Evolutionary conservation across 2,329 filamentous ascomycete species (phyloP).

Genomic region (Penicillium sp.): DNA sequence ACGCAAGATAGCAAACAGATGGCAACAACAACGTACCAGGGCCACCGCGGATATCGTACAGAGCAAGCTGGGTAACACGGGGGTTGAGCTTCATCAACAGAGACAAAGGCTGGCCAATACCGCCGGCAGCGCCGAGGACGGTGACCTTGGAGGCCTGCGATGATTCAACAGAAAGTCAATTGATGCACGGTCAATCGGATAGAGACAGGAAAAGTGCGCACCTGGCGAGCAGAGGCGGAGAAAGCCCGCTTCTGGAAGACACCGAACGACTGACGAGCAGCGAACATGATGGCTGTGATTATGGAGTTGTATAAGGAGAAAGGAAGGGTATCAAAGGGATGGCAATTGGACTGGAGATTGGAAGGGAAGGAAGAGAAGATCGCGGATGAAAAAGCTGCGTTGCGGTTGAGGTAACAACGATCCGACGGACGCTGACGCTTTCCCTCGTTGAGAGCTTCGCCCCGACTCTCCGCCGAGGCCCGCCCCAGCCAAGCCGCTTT

Average conservation of each 20-base stretch:
- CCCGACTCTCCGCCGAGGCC: constrained; percentile 1
- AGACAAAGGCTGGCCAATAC: constrained; percentile 97
- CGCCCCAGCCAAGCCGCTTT: constrained; percentile 1
- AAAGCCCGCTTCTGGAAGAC: constrained; percentile 72
- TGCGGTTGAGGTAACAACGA: constrained; percentile 8
- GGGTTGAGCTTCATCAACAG: constrained; percentile 99
- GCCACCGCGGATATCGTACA: constrained; percentile 95
- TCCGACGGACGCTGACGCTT: background rate
- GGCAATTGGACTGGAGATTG: constrained; percentile 11
- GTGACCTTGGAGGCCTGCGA: constrained; percentile 89
- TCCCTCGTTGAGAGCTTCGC: background rate
- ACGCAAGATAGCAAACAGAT: background rate
- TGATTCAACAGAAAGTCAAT: background rate
- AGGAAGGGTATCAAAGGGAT: constrained; percentile 2
- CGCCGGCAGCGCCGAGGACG: constrained; percentile 93
- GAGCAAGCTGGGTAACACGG: constrained; percentile 84
- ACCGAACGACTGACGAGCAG: constrained; percentile 54
- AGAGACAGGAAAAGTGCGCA: constrained; percentile 42
- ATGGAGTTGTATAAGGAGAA: constrained; percentile 19
- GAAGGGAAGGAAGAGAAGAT: constrained; percentile 15
- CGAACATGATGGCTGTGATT: constrained; percentile 63
- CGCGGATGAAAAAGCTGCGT: constrained; percentile 19
- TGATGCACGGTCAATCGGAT: constrained; percentile 9
- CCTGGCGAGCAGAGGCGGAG: constrained; percentile 73
- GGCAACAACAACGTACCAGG: constrained; percentile 62